Conservation (phyloP, 1,139 yeast species). For the Sugiyamaella paludigena region DNA sequence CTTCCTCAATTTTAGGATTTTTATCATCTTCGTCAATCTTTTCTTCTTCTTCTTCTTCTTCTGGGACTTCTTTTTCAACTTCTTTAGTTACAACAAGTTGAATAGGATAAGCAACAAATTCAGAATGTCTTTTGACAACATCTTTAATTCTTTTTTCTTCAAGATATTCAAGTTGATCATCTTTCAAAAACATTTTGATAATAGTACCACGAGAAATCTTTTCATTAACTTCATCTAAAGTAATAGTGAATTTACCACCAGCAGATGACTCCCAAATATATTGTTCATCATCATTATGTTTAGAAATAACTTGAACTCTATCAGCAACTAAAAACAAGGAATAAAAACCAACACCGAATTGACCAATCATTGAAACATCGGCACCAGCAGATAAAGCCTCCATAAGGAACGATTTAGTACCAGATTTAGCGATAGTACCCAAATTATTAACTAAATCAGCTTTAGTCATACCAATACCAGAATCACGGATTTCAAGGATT, state of each 20-base stretch:
- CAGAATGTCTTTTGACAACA: constrained; percentile 99
- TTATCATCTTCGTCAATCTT: constrained; percentile 54
- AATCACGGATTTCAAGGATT: constrained; percentile 95
- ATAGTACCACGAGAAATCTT: constrained; percentile 92
- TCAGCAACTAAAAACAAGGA: constrained; percentile 99
- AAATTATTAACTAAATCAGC: constrained; percentile 98
- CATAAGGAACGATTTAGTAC: constrained; percentile 95
- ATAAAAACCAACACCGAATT: constrained; percentile 99
- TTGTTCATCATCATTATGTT: constrained; percentile 99
- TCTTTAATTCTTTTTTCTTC: constrained; percentile 99
- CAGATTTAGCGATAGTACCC: constrained; percentile 99
- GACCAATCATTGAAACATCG: constrained; percentile 99
- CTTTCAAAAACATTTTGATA: constrained; percentile 95
- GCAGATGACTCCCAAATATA: constrained; percentile 99
- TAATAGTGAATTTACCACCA: constrained; percentile 98
- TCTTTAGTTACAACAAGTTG: constrained; percentile 98
- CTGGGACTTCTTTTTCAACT: constrained; percentile 92
- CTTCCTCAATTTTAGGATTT: constrained; percentile 66
- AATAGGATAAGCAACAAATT: constrained; percentile 98
- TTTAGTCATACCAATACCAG: constrained; percentile 99
- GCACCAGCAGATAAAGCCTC: constrained; percentile 99
- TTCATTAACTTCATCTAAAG: constrained; percentile 83
- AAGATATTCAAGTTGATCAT: constrained; percentile 97
- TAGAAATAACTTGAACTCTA: constrained; percentile 96
- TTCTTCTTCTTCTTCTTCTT: constrained; percentile 57